Percentiles rank a stretch among this genome's conserved stretches.
phyloP scores from a whole-genome alignment of 1,284 basidiomycete genomes.

The Fomes fomentarius region DNA sequence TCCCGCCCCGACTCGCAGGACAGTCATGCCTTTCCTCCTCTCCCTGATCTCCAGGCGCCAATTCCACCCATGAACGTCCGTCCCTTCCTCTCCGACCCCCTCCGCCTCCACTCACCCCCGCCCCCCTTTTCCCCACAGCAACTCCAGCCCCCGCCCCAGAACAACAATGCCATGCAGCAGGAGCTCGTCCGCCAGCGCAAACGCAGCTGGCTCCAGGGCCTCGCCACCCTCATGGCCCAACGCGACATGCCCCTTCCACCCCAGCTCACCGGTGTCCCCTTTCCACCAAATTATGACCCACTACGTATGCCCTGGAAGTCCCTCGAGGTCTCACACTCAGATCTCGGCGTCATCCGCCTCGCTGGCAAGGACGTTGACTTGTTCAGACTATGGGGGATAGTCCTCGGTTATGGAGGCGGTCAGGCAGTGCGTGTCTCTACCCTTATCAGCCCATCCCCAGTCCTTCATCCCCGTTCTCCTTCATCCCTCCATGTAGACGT shows the following conservation, averaged over 20 bases:
- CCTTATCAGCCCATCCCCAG: not conserved
- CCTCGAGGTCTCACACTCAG: slow-evolving; percentile 57
- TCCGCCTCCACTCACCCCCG: slow-evolving; percentile 17
- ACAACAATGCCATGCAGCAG: slow-evolving; percentile 23
- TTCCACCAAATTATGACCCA: slow-evolving; percentile 60
- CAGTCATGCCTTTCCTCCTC: slow-evolving; percentile 34
- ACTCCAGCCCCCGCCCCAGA: slow-evolving; percentile 18
- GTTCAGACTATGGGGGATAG: slow-evolving; percentile 68
- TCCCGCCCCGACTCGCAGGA: slow-evolving; percentile 34
- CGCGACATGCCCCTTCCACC: slow-evolving; percentile 67
- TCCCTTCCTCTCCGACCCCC: slow-evolving; percentile 12
- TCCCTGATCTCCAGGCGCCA: slow-evolving; percentile 24
- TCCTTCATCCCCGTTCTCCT: not conserved
- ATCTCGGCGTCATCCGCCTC: slow-evolving; percentile 64
- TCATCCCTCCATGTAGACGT: not conserved
- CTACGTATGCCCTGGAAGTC: slow-evolving; percentile 61
- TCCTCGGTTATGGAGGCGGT: slow-evolving; percentile 59
- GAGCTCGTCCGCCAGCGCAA: slow-evolving; percentile 49
- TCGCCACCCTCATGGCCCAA: slow-evolving; percentile 58
- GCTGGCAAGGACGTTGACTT: slow-evolving; percentile 81
- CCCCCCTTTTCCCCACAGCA: slow-evolving; percentile 20
- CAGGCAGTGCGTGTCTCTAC: slow-evolving; percentile 50
- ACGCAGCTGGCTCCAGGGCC: slow-evolving; percentile 57
- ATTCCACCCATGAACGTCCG: slow-evolving; percentile 28
- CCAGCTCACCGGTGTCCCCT: slow-evolving; percentile 58